Percentiles rank a stretch among this genome's conserved stretches.
These are phyloP conservation scores for Nemania bipapillata DNA, from an alignment of 2,329 filamentous ascomycete genomes.

Conservation along the genomic window DNA sequence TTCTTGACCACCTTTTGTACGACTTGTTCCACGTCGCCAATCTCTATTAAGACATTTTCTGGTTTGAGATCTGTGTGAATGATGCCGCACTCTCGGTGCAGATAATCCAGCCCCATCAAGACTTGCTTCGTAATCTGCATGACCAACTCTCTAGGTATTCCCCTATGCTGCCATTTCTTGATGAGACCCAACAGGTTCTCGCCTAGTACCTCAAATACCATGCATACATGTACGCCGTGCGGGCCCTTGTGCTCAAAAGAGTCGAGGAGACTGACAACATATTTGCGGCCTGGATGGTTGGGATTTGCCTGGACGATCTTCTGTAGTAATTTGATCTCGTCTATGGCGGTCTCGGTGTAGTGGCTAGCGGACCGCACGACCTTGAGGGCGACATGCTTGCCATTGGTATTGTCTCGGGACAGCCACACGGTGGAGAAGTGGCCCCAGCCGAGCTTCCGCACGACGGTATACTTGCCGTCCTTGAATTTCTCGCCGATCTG, in stretches of 20 bases:
- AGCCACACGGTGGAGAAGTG: slow-evolving; percentile 98
- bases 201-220: slow-evolving; percentile 98
- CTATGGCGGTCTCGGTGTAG: slow-evolving; percentile 98
- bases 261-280: slow-evolving; percentile 94
- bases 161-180: slow-evolving; percentile 97
- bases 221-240: slow-evolving; percentile 96
- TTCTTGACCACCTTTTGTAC: slow-evolving; percentile 95
- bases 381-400: slow-evolving; percentile 96
- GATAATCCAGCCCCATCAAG: slow-evolving; percentile 90
- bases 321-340: slow-evolving; percentile 98
- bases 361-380: slow-evolving; percentile 97
- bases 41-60: slow-evolving; percentile 98
- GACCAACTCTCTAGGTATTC: slow-evolving; percentile 94
- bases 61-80: slow-evolving; percentile 98
- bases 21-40: slow-evolving; percentile 98
- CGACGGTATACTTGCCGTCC: slow-evolving; percentile 93
- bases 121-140: slow-evolving; percentile 99
- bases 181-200: slow-evolving; percentile 95
- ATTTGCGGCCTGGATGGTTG: slow-evolving; percentile 89
- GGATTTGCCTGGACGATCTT: slow-evolving; percentile 96
- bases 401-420: slow-evolving; percentile 82
- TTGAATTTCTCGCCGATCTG: slow-evolving; percentile 96
- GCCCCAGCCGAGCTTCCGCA: slow-evolving; percentile 96
- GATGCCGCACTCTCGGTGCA: slow-evolving; percentile 97
- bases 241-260: slow-evolving; percentile 98